These are phyloP conservation scores for Notholithocarpus densiflorus DNA, from an alignment of 306 rosid genomes.

Conservation along the genomic window DNA sequence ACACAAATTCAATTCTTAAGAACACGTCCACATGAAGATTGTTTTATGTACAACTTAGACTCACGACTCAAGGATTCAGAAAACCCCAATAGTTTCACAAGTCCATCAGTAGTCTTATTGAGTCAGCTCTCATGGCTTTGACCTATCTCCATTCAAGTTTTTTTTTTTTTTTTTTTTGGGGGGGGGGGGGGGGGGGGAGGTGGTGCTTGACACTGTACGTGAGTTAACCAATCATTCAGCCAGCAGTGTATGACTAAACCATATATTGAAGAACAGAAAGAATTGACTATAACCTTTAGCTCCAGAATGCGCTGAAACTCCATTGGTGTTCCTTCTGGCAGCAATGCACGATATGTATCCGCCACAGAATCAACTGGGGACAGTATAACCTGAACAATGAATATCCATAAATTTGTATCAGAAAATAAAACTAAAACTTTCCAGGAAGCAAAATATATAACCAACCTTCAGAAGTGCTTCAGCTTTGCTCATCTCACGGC, in stretches of 20 bases:
- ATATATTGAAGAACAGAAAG: conserved; percentile 12
- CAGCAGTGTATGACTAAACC: conserved; percentile 9
- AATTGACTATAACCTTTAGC: conserved; percentile 70
- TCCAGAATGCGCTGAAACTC: conserved; percentile 95
- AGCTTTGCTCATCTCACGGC: conserved; percentile 99
- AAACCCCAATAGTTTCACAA: no score
- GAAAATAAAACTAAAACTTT: conserved; percentile 3
- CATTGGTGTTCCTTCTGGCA: conserved; percentile 99
- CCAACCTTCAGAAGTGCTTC: conserved; percentile 96
- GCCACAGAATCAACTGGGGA: conserved; percentile 98
- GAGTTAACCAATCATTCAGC: conserved; percentile 24
- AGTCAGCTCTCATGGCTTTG: not conserved
- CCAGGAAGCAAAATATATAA: conserved; percentile 1
- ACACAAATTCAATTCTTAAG: no score
- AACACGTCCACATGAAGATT: no score
- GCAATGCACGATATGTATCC: conserved; percentile 89
- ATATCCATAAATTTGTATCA: conserved; percentile 20
- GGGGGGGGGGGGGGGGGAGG: no score
- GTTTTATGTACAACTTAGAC: no score
- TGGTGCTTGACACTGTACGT: not conserved
- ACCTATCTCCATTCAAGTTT: not conserved
- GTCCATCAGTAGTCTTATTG: not conserved
- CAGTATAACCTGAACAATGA: conserved; percentile 68
- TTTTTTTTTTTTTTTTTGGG: not conserved
- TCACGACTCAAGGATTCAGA: no score